Evolutionary conservation across 2,329 filamentous ascomycete genomes (phyloP).

Genomic region (Sporothrix globosa): DNA sequence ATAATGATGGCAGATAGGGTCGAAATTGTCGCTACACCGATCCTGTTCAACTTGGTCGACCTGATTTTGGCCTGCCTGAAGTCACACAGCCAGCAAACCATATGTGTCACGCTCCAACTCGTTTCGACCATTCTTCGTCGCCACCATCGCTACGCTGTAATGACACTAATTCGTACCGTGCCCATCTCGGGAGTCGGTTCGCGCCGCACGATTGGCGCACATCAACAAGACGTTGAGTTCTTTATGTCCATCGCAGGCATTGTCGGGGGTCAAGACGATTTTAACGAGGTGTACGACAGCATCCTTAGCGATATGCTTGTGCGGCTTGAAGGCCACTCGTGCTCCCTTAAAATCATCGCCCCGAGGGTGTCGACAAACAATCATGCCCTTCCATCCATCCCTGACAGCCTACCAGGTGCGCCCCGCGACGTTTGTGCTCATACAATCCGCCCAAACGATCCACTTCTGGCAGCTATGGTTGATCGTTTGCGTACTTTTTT

Average conservation of each 20-base stretch:
- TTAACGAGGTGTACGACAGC: slow-evolving; percentile 72
- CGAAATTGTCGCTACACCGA: slow-evolving; percentile 74
- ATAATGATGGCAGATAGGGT: slow-evolving; percentile 76
- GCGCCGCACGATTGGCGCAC: slow-evolving; percentile 68
- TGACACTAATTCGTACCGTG: slow-evolving; percentile 72
- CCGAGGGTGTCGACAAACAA: slow-evolving; percentile 61
- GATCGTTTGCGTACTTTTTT: slow-evolving; percentile 78
- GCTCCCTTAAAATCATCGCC: slow-evolving; percentile 69
- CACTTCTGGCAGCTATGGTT: slow-evolving; percentile 65
- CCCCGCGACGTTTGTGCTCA: slow-evolving; percentile 64
- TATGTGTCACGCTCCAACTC: slow-evolving; percentile 84
- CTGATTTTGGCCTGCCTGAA: slow-evolving; percentile 82
- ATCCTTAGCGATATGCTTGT: slow-evolving; percentile 72
- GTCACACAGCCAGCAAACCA: slow-evolving; percentile 84
- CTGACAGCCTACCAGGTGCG: slow-evolving; percentile 61
- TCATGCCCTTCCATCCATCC: slow-evolving; percentile 58
- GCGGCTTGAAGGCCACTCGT: slow-evolving; percentile 71
- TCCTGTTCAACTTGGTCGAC: slow-evolving; percentile 91
- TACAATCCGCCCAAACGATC: slow-evolving; percentile 65
- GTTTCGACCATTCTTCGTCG: slow-evolving; percentile 83
- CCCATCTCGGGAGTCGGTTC: slow-evolving; percentile 47
- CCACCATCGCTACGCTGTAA: slow-evolving; percentile 84
- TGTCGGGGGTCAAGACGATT: slow-evolving; percentile 69
- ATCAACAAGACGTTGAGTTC: slow-evolving; percentile 74
- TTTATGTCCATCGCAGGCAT: slow-evolving; percentile 69